Base-by-base conservation (phyloP, 2,329 filamentous ascomycete species). In the Alternaria rosae region DNA sequence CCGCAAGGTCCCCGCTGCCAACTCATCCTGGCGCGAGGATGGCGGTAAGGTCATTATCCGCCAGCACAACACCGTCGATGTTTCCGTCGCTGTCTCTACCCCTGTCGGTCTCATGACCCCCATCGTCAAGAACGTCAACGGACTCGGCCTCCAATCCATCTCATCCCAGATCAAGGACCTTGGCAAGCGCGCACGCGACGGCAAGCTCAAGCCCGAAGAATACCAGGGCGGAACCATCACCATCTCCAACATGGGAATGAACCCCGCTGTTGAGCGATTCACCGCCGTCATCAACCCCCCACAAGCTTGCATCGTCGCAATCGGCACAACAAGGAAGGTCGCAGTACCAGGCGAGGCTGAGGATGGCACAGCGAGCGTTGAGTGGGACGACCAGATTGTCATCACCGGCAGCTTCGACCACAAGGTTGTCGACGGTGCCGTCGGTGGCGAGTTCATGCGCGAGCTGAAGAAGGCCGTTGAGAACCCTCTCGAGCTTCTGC, bases 211-310 rank as follows among this genome's bases (percentile, higher is more conserved):
- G 91, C 95, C 95, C 50, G 94, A 99, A 82, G 94, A 99, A 84
- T 99, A 97, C 89, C 94, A 97, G 87, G 95, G 95, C 59, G 95
- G 95, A 80, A 97, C 93, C 80, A 97, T 99, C 84, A 97, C 94
- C 82, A 98, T 99, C 84, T 97, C 92, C 85, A 99, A 99, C 89
- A 97, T 99, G 95, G 95, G 95, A 82, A 99, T 99, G 95, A 99
- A 99, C 88, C 79, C 90, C 50, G 94, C 95, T 53, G 91, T 99
- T 67, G 94, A 98, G 84, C 89, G 94, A 80, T 99, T 99, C 85
- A 98, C 95, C 54, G 95, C 95, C 71, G 92, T 99, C 78, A 97
- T 99, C 87, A 99, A 99, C 89, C 95, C 96, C 70, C 95, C 95
- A 56, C 96, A 99, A 85, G 92, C 95, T 57, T 91, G 89, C 78